Evolutionary conservation across 2,329 filamentous ascomycete species (phyloP), one percentile per base, ranked within the genome.

Genomic region (Camillea tinctor): DNA sequence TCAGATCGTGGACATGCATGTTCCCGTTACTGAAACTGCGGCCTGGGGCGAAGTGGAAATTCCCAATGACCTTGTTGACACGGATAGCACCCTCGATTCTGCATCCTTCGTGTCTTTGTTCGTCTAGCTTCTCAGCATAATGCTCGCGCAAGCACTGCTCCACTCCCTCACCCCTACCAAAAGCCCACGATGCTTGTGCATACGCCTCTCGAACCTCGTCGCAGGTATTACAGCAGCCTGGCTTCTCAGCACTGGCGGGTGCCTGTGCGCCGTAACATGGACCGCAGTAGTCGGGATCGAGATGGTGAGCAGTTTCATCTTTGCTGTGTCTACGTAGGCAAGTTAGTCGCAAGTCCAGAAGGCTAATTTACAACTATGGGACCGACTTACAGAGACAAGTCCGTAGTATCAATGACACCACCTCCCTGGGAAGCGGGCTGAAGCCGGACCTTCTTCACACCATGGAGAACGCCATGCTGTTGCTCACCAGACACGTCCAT

Each of bases 401-500:
- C 82, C 69, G 86, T 88, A 61, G 84, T 77, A 71, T 93, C 89
- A 69, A 96, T 90, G 65, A 88, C 88, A 60, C 80, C 81, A 63
- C 93, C 91, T 49, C 94, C 94, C 69, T 97, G 88, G 50, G 80
- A 80, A 68, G 83, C 81, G 22, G 93, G 81, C 64, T 84, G 81
- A 63, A 99, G 83, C 63, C 95, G 88, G 63, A 97, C 90, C 80
- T 97, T 98, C 78, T 87, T 91, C 64, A 99, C 87, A 52, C 95
- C 95, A 73, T 97, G 93, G 75, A 92, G 88, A 60, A 99, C 91
- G 56, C 94, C 95, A 69, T 93, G 91, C 76, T 99, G 95, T 73
- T 97, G 90, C 77, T 99, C 95, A 64, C 95, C 95, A 21, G 93
- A 97, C 23, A 98, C 94, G 78, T 99, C 95, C 95, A 99, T 99